phyloP scores from a whole-genome alignment of 495 filamentous ascomycete species.

The Neurospora intermedia region DNA sequence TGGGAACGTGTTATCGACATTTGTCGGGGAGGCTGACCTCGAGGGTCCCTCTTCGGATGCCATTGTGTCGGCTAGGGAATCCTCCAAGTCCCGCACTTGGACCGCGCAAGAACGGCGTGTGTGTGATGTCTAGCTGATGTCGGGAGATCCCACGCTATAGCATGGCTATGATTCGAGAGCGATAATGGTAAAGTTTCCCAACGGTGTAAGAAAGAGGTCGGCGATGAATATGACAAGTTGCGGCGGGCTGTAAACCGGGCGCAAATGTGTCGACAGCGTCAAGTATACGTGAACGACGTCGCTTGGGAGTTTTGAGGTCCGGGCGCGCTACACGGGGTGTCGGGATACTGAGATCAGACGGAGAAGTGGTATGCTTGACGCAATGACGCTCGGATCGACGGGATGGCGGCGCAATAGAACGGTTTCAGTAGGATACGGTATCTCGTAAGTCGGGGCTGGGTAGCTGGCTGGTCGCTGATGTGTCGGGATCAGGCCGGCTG shows the following conservation, averaged over 20 bases:
- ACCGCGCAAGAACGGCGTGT: background rate
- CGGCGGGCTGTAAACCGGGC: background rate
- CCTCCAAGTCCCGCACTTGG: background rate
- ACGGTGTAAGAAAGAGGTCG: background rate
- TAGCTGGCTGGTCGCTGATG: background rate
- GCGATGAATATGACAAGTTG: background rate
- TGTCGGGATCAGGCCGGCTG: background rate
- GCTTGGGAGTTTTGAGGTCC: constrained; percentile 8
- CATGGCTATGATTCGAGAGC: constrained; percentile 2
- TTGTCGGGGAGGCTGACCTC: constrained; percentile 24
- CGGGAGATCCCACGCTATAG: background rate
- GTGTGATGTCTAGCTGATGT: constrained; percentile 1
- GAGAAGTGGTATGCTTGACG: background rate
- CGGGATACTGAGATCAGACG: background rate
- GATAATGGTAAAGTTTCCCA: background rate
- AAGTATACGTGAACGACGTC: constrained; percentile 1
- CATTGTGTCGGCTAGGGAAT: constrained; percentile 16
- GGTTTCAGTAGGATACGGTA: background rate
- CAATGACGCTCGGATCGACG: background rate
- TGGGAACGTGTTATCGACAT: constrained; percentile 30
- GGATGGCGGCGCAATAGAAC: background rate
- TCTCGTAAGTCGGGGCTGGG: background rate
- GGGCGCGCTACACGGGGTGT: constrained; percentile 14
- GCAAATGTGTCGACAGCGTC: background rate
- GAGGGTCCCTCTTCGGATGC: constrained; percentile 22